A percentile compares a stretch with the other conserved stretches of the same genome.
Evolutionary conservation across 2,329 filamentous ascomycete species (phyloP).

Genomic region (Akanthomyces lecanii): DNA sequence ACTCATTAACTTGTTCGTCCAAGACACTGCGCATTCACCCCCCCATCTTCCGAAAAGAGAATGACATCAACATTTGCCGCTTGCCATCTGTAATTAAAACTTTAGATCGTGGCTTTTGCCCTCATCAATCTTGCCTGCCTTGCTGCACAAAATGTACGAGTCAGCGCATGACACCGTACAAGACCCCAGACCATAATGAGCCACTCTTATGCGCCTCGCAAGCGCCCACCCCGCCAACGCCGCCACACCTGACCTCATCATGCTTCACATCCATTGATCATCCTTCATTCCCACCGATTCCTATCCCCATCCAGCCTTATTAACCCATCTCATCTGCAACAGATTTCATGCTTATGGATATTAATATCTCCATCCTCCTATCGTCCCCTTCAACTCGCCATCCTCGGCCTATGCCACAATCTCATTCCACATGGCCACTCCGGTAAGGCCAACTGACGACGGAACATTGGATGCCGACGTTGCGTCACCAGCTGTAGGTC

Average conservation of each 20-base stretch:
- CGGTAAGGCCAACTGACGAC: constrained; percentile 12
- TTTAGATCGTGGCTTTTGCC: neutral
- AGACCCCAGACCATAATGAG: neutral
- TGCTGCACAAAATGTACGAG: neutral
- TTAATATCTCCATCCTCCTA: neutral
- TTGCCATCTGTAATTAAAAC: neutral
- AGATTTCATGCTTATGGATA: neutral
- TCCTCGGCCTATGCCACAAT: neutral
- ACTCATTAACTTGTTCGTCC: neutral
- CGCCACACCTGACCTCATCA: constrained; percentile 12
- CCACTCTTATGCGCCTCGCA: neutral
- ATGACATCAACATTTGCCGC: neutral
- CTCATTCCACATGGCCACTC: constrained; percentile 1
- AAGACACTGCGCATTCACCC: neutral
- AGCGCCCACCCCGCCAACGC: neutral
- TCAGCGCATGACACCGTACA: neutral
- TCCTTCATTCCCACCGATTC: neutral
- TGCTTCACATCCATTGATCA: neutral
- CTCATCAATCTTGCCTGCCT: neutral
- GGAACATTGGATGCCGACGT: constrained; percentile 9
- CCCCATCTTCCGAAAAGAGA: neutral
- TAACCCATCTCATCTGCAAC: neutral
- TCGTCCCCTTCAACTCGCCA: no score
- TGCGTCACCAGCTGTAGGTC: neutral
- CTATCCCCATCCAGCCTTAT: neutral